Evolutionary conservation across 768 basidiomycete genomes (phyloP), one percentile per base, ranked within the genome.

Genomic region (Saitozyma sp.): DNA sequence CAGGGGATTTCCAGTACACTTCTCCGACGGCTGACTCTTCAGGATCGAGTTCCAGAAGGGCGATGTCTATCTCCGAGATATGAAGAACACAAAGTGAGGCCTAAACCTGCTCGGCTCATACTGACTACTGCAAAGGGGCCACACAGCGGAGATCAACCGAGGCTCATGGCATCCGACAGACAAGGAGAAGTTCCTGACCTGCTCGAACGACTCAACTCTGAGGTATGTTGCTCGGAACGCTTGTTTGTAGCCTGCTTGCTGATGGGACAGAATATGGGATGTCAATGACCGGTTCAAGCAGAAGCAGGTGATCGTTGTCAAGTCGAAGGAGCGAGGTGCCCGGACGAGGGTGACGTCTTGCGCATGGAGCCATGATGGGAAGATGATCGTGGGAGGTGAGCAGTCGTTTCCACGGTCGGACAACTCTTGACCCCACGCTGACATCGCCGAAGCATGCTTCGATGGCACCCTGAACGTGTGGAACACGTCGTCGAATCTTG

Each of bases 11-110:
- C 45, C 2, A 6, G 45, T 17, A 11, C 45, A 46, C n/a, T 40
- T 37, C 55, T 29, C 29, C 2, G 29, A 29, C 29, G 40, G 43
- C 65, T 70, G 61, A 61, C 51, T 38, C 39, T 48, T 9, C 49
- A 61, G 82, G 37, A 76, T 79, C 1, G 80, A 80, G 59, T 83
- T 74, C 78, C 83, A 92, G 75, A 98, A 98, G 81, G 96, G 96
- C 41, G 96, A 99, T 81, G 91, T 90, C 63, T 99, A 98, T 78
- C 90, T 99, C 69, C 89, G 96, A 59, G 96, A 99, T 81, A 94
- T 99, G 91, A 92, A 92, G 80, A 89, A 98, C 76, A 99, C 96
- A n/a, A 85, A 89, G 95, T 95, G 71, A 68, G 92, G 14, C 42
- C 38, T 42, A 5, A 9, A 3, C 19, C 37, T 29, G 9, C 8